Evolutionary conservation across 129 eudicot genomes (phyloP).

Genomic region (Pseudognaphalium luteoalbum): DNA sequence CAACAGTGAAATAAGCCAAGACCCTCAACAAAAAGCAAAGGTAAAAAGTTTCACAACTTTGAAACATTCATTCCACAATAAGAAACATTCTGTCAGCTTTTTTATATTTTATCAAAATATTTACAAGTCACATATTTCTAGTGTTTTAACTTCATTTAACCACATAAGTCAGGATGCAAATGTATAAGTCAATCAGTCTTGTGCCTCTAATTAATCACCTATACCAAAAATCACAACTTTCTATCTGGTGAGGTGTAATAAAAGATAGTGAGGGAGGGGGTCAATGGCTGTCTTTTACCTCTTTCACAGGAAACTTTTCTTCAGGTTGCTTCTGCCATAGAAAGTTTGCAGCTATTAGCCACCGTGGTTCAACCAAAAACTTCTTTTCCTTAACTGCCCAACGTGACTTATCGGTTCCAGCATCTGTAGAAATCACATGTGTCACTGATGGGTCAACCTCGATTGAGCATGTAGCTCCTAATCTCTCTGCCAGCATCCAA

Average conservation of each 20-base stretch:
- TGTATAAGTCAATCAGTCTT: neutral
- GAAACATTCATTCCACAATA: neutral
- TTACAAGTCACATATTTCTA: neutral
- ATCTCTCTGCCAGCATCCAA: slow-evolving; percentile 60
- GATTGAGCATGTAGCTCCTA: slow-evolving; percentile 49
- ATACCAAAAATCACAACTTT: slow-evolving; percentile 19
- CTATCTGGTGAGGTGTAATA: neutral
- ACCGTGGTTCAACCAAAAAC: slow-evolving; percentile 68
- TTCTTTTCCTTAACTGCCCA: slow-evolving; percentile 75
- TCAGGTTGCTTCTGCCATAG: slow-evolving; percentile 75
- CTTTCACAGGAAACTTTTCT: slow-evolving; percentile 62
- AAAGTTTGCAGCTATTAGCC: slow-evolving; percentile 84
- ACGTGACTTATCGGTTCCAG: slow-evolving; percentile 48
- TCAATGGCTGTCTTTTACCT: slow-evolving; percentile 28
- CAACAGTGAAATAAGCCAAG: too few species aligned
- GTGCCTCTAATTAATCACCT: slow-evolving; percentile 13
- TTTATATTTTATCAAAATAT: neutral
- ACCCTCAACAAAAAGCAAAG: neutral
- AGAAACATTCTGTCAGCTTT: neutral
- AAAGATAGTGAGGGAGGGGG: slow-evolving; percentile 8
- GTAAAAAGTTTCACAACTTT: neutral
- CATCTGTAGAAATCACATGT: slow-evolving; percentile 43
- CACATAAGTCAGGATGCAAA: slow-evolving; percentile 17
- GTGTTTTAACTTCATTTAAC: slow-evolving; percentile 11
- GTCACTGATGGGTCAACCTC: slow-evolving; percentile 47